These are phyloP conservation scores for Kodamaea lidongshanica DNA, from an alignment of 805 yeast genomes.

Conservation along the genomic window DNA sequence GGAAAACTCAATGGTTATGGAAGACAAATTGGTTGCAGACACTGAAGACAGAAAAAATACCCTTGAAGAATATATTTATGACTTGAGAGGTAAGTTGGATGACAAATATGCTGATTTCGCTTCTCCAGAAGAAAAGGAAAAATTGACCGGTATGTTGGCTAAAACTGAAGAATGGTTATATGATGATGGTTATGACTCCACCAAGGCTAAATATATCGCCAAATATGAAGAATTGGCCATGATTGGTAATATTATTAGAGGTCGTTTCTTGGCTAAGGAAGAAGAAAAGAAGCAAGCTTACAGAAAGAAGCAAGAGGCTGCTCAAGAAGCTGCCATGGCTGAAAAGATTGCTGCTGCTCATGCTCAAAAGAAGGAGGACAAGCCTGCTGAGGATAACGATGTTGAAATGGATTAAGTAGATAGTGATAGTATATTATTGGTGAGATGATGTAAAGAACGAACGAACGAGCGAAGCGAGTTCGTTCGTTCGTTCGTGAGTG, in stretches of 20 bases:
- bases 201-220: slow-evolving; percentile 95
- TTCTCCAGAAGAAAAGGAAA: slow-evolving; percentile 81
- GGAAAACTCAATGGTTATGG: slow-evolving; percentile 79
- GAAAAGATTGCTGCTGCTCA: slow-evolving; percentile 71
- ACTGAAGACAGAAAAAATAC: slow-evolving; percentile 99
- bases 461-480: slow-evolving; percentile 1
- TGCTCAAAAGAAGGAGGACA: slow-evolving; percentile 20
- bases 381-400: slow-evolving; percentile 9
- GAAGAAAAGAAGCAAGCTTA: slow-evolving; percentile 91
- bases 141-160: slow-evolving; percentile 62
- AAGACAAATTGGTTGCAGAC: slow-evolving; percentile 95
- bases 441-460: not conserved
- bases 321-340: slow-evolving; percentile 74
- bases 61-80: slow-evolving; percentile 96
- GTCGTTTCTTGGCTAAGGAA: slow-evolving; percentile 88
- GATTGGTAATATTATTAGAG: slow-evolving; percentile 89
- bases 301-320: slow-evolving; percentile 82
- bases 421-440: slow-evolving; percentile 1
- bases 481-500: too few species aligned
- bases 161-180: slow-evolving; percentile 98
- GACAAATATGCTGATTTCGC: slow-evolving; percentile 87
- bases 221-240: slow-evolving; percentile 96
- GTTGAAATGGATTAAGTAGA: slow-evolving; percentile 28
- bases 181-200: slow-evolving; percentile 93
- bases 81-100: slow-evolving; percentile 92